Conservation (phyloP, 805 yeast genomes). For the Candida methanosorbosa region DNA sequence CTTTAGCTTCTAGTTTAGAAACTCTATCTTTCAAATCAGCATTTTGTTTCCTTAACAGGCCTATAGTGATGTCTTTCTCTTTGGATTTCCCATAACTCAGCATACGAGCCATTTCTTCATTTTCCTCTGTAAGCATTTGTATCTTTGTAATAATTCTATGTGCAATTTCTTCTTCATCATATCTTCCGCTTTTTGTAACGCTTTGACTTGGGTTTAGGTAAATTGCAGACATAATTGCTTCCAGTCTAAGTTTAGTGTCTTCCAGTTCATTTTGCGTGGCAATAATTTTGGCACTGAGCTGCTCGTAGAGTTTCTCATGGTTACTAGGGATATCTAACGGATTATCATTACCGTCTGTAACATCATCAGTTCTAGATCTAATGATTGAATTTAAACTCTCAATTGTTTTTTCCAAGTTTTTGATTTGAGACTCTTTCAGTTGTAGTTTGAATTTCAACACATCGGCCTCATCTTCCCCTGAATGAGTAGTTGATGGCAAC, state of each 20-base stretch:
- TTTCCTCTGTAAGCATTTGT: slow-evolving; percentile 55
- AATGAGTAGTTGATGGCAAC: no score
- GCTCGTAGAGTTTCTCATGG: slow-evolving; percentile 23
- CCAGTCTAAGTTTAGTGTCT: slow-evolving; percentile 56
- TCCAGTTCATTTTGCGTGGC: slow-evolving; percentile 37
- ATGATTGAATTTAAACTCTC: slow-evolving; percentile 32
- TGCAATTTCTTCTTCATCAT: slow-evolving; percentile 67
- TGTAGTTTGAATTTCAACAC: slow-evolving; percentile 40
- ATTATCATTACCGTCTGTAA: not conserved
- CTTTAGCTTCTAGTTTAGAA: slow-evolving; percentile 18
- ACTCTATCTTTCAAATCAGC: slow-evolving; percentile 33
- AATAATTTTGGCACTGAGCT: slow-evolving; percentile 19
- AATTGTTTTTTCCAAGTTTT: slow-evolving; percentile 36
- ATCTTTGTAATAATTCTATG: slow-evolving; percentile 62
- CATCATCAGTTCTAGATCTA: slow-evolving; percentile 25
- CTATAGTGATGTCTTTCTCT: slow-evolving; percentile 61
- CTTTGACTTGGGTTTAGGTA: slow-evolving; percentile 40
- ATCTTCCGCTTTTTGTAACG: slow-evolving; percentile 46
- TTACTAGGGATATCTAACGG: slow-evolving; percentile 24
- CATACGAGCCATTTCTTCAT: slow-evolving; percentile 61
- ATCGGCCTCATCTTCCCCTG: slow-evolving; percentile 18
- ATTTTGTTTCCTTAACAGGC: slow-evolving; percentile 45
- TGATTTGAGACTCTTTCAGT: slow-evolving; percentile 45
- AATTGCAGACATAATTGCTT: slow-evolving; percentile 49
- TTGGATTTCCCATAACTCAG: slow-evolving; percentile 69